Conservation (phyloP, 805 yeast genomes). For the Candida gorgasii region DNA sequence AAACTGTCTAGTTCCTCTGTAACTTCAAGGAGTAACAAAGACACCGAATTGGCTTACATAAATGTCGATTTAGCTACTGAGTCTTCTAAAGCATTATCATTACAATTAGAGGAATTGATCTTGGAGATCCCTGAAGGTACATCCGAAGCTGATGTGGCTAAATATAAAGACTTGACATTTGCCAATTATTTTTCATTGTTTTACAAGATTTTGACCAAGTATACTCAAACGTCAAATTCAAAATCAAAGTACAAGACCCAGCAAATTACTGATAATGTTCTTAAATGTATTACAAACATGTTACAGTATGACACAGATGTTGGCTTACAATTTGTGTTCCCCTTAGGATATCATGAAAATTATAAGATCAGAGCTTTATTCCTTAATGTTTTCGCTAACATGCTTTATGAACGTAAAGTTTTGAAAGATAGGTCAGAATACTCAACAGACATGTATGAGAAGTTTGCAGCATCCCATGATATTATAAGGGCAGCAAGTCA, state of each 20-base stretch:
- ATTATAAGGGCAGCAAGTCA: slow-evolving; percentile 55
- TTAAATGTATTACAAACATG: slow-evolving; percentile 65
- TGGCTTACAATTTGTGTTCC: slow-evolving; percentile 73
- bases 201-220: slow-evolving; percentile 53
- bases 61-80: slow-evolving; percentile 65
- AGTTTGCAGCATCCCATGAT: slow-evolving; percentile 39
- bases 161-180: slow-evolving; percentile 61
- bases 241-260: slow-evolving; percentile 54
- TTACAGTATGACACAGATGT: slow-evolving; percentile 73
- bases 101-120: slow-evolving; percentile 55
- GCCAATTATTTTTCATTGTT: slow-evolving; percentile 66
- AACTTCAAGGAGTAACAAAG: slow-evolving; percentile 3
- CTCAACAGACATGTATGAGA: slow-evolving; percentile 25
- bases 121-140: slow-evolving; percentile 60
- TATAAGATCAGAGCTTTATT: slow-evolving; percentile 67
- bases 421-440: slow-evolving; percentile 28
- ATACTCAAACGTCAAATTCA: slow-evolving; percentile 25
- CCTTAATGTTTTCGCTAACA: slow-evolving; percentile 73
- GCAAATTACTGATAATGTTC: slow-evolving; percentile 60
- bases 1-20: slow-evolving; percentile 7
- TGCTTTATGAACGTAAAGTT: slow-evolving; percentile 43
- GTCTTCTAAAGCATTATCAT: slow-evolving; percentile 57
- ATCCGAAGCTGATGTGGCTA: slow-evolving; percentile 51
- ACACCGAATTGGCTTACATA: slow-evolving; percentile 14
- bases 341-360: slow-evolving; percentile 75